Evolutionary conservation across 768 basidiomycete genomes (phyloP).

Genomic region (Hortiboletus flavorubellus): DNA sequence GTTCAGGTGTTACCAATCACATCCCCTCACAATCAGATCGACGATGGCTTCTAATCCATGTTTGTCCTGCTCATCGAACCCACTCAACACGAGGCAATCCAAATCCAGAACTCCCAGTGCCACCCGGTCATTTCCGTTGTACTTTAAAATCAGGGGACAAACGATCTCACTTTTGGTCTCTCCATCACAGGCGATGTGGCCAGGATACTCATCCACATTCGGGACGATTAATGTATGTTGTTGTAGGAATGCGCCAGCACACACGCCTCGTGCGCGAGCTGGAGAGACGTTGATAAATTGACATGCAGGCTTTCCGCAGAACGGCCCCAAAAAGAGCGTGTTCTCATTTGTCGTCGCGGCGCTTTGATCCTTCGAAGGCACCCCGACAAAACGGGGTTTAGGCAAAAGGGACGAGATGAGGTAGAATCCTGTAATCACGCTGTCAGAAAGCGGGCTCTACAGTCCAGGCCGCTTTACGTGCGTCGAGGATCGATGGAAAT

Average conservation of each 20-base stretch:
- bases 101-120: constrained; percentile 74
- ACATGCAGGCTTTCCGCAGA: constrained; percentile 90
- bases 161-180: constrained; percentile 91
- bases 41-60: constrained; percentile 75
- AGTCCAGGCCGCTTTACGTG: background rate
- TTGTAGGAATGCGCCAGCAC: constrained; percentile 71
- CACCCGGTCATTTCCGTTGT: constrained; percentile 29
- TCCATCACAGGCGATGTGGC: constrained; percentile 93
- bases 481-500: background rate
- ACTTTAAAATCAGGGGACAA: constrained; percentile 58
- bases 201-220: constrained; percentile 79
- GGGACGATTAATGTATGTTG: constrained; percentile 60
- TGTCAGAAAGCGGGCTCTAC: constrained; percentile 17
- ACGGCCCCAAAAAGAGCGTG: constrained; percentile 70
- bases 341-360: constrained; percentile 6
- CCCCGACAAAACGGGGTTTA: constrained; percentile 28
- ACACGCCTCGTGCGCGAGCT: constrained; percentile 69
- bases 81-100: constrained; percentile 70
- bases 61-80: constrained; percentile 76
- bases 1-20: constrained; percentile 53
- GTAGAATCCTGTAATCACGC: constrained; percentile 71
- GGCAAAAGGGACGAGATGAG: constrained; percentile 65
- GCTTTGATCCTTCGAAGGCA: constrained; percentile 13
- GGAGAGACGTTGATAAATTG: constrained; percentile 66
- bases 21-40: constrained; percentile 55